Percentiles rank a stretch among this genome's conserved stretches.
Evolutionary conservation across 352 stramenopile genomes (phyloP).

Genomic region (Salisapilia sapeloensis): DNA sequence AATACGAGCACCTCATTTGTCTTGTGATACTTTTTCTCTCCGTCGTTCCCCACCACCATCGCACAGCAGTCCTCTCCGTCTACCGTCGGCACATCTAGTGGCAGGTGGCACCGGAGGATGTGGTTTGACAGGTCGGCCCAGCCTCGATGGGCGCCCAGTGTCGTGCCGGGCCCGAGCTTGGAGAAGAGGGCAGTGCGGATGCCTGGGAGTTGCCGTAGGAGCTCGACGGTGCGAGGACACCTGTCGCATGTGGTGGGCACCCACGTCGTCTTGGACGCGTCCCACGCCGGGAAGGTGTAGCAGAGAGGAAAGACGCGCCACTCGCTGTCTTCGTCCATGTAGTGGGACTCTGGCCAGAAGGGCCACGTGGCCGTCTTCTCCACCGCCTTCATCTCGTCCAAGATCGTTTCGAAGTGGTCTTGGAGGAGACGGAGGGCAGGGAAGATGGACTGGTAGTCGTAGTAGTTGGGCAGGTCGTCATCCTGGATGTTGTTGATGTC

Average conservation of each 20-base stretch:
- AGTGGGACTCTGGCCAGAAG: constrained; percentile 79
- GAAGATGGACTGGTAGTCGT: constrained; percentile 51
- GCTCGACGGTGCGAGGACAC: constrained; percentile 62
- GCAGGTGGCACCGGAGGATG: constrained; percentile 72
- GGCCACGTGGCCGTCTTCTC: constrained; percentile 43
- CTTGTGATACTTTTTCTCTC: constrained; percentile 46
- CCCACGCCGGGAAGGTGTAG: constrained; percentile 82
- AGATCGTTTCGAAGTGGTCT: constrained; percentile 49
- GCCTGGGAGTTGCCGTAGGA: constrained; percentile 40
- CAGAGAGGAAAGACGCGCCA: constrained; percentile 82
- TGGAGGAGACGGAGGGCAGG: constrained; percentile 62
- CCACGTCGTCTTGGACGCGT: constrained; percentile 71
- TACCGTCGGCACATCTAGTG: constrained; percentile 40
- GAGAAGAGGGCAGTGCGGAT: constrained; percentile 82
- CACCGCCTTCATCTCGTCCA: constrained; percentile 55
- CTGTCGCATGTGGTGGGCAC: constrained; percentile 49
- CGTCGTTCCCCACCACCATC: constrained; percentile 66
- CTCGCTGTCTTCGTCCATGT: constrained; percentile 46
- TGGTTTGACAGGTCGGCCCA: constrained; percentile 85
- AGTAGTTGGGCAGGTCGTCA: constrained; percentile 56
- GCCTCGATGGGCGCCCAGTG: constrained; percentile 47
- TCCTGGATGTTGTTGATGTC: constrained; percentile 41
- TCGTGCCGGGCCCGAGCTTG: constrained; percentile 69
- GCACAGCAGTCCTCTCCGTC: constrained; percentile 38
- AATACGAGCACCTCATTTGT: constrained; percentile 78